Evolutionary conservation across 2,329 filamentous ascomycete species (phyloP).

Genomic region (Aureobasidium uvarum): DNA sequence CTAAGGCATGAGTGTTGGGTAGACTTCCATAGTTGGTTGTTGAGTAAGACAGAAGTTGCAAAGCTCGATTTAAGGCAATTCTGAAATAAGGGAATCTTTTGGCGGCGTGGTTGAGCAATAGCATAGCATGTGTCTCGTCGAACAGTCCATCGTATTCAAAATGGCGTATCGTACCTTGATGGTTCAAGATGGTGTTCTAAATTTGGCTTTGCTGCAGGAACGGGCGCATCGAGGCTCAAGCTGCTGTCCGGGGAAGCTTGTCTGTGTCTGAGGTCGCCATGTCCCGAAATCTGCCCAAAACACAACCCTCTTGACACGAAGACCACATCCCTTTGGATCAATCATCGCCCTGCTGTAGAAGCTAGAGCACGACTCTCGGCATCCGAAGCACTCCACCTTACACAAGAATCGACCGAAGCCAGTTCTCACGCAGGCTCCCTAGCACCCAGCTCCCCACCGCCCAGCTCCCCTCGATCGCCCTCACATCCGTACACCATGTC

Average conservation of each 20-base stretch:
- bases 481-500: conserved; percentile 3
- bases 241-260: conserved; percentile 16
- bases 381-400: no score
- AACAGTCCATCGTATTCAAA: no score
- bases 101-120: not conserved
- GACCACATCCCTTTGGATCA: not conserved
- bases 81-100: no score
- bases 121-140: no score
- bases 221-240: not conserved
- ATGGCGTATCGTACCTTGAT: not conserved
- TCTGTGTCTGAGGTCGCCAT: not conserved
- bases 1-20: not conserved
- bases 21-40: not conserved
- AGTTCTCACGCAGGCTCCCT: not conserved
- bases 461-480: not conserved
- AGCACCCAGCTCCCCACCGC: not conserved
- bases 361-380: no score
- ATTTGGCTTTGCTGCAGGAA: conserved; percentile 22
- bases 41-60: not conserved
- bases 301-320: not conserved
- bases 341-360: no score
- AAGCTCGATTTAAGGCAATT: not conserved
- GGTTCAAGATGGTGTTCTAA: conserved; percentile 1
- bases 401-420: not conserved
- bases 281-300: not conserved